These are phyloP conservation scores for Aspergillus caelatus DNA, from an alignment of 2,329 filamentous ascomycete genomes.

Conservation along the genomic window DNA sequence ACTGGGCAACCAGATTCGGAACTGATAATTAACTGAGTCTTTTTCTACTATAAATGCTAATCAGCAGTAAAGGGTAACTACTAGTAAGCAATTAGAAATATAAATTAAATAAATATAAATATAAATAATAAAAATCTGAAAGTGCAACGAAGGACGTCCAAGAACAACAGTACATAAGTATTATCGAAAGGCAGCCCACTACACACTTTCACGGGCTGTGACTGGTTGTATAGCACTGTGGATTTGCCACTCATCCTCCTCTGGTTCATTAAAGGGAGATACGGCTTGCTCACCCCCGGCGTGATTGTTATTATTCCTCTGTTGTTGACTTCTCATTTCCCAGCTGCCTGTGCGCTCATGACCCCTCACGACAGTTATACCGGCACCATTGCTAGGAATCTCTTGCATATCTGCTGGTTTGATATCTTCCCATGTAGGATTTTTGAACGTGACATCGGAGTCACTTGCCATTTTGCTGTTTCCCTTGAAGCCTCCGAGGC, in stretches of 20 bases:
- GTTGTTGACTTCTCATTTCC: slow-evolving; percentile 52
- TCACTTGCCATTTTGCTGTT: slow-evolving; percentile 57
- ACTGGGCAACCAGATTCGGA: too few relatives aligned
- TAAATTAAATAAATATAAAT: background rate
- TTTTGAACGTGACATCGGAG: slow-evolving; percentile 51
- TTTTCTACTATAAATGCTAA: background rate
- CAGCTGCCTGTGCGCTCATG: slow-evolving; percentile 61
- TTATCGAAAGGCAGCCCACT: slow-evolving; percentile 19
- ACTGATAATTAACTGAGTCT: background rate
- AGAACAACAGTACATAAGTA: background rate
- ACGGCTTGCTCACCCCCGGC: slow-evolving; percentile 18
- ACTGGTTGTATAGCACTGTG: slow-evolving; percentile 47
- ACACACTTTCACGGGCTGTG: slow-evolving; percentile 53
- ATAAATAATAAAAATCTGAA: background rate
- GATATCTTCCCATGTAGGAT: slow-evolving; percentile 43
- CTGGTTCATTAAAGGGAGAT: slow-evolving; percentile 51
- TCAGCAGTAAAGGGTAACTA: background rate
- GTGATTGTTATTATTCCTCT: slow-evolving; percentile 20
- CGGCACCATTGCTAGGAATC: slow-evolving; percentile 19
- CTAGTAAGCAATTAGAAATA: background rate
- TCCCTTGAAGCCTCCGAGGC: slow-evolving; percentile 60
- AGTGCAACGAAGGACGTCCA: background rate
- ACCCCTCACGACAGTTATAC: slow-evolving; percentile 33
- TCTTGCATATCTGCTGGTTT: slow-evolving; percentile 36
- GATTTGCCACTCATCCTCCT: slow-evolving; percentile 40